Evolutionary conservation across 1,139 yeast species (phyloP), one percentile per base, ranked within the genome.

Genomic region (Pneumocystis oryctolagi): DNA sequence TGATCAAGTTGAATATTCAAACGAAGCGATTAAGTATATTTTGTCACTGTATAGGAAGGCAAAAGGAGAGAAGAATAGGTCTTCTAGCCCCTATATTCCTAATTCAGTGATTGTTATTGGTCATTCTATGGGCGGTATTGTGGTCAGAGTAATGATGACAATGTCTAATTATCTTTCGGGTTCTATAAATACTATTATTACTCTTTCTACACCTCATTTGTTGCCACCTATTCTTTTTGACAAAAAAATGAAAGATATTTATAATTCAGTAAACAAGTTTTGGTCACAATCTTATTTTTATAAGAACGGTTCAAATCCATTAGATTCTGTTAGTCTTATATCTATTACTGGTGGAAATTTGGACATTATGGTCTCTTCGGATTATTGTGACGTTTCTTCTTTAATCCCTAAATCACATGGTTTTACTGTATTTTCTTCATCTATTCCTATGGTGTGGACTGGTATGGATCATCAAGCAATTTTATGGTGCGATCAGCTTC

Each of bases 101-200:
- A 75, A 75, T 40, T 85, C 96, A 0, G 96, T 94, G 4, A 81
- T 90, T 0, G 71, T 94, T 0, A 71, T 94, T 3, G 97, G 89
- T 1, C 99, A 94, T 75, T 92, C 98, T 0, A 90, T 90, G 97
- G 97, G 97, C 47, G 97, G 97, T 2, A 82, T 90, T 20, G 97
- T 90, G 1, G 85, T 96, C 3, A 77, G 97, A 65, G 84, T 87
- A 0, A 82, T 89, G 82, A 77, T 87, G 16, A 84, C 92, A 0
- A 74, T 92, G 64, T 88, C 90, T 0, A 89, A 89, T 70, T 90
- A 89, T 71, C 70, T 77, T 0, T 81, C 81, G 1, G 81, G 79
- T 20, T 85, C 96, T 1, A 82, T 94, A 20, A 89, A 89, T 70
- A 85, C 97, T 0, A 87, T 92, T 18, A 69, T 92, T 28, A 90